Base-by-base conservation (phyloP, 352 stramenopile genomes). In the Phytopythium mirpurense region DNA sequence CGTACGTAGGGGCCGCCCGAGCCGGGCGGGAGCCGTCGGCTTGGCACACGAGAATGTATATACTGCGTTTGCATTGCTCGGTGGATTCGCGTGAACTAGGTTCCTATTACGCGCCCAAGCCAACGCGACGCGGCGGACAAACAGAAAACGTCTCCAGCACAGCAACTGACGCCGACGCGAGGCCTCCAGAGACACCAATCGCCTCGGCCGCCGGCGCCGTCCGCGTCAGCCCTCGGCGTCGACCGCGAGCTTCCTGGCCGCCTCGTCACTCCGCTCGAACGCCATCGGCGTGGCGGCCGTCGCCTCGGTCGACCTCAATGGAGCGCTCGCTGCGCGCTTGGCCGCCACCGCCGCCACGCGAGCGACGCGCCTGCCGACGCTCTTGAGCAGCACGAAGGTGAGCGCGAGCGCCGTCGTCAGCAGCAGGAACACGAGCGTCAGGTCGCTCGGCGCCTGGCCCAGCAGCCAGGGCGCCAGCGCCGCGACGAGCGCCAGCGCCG, bases 391-490 rank as follows among this genome's bases (percentile, higher is more conserved):
- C 16, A 74, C 63, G 48, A 86, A 86, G 29, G 65, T 67, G 11
- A 89, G 62, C 27, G 78, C 76, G 19, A 83, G 51, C 10, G 76
- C 50, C 34, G 80, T 74, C 32, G 78, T 82, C 31, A 87, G 65
- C 12, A 91, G 68, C 36, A 91, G 54, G 37, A 91, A 69, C 14
- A 86, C 53, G 24, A 88, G 56, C 41, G 75, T 74, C 60, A 90
- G 60, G 55, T 91, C 80, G 32, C 64, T 88, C 34, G 67, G 59
- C 27, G 71, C 51, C 11, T 66, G 59, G 6, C 65, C 57, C 29
- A 86, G 86, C n/a, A 89, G 63, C 80, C 80, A 91, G 21, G 59
- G 47, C 5, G 75, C 83, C 15, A 89, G 59, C 43, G 70, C 65
- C 19, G 64, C 71, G 21, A 81, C 66, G 8, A 89, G 59, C 5